These are phyloP conservation scores for Fusarium drepaniforme DNA, from an alignment of 2,329 filamentous ascomycete genomes.

Conservation along the genomic window DNA sequence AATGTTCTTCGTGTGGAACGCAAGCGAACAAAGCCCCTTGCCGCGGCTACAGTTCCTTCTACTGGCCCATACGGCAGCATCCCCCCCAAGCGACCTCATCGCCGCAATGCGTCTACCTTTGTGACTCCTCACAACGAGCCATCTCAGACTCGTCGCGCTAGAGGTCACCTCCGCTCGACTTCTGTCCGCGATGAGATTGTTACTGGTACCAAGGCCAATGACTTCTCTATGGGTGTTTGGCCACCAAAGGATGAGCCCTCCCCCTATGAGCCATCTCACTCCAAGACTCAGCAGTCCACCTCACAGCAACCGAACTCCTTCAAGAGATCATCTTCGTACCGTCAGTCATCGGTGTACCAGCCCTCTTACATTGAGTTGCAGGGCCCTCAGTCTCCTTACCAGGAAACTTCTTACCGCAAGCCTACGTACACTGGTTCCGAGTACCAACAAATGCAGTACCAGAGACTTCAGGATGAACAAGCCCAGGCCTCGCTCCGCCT, in stretches of 20 bases:
- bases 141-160: background rate
- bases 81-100: conserved; percentile 16
- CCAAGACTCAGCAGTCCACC: background rate
- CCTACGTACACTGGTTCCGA: background rate
- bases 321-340: background rate
- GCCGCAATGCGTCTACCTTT: background rate
- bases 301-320: background rate
- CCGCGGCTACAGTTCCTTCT: background rate
- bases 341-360: background rate
- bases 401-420: background rate
- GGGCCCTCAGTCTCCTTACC: background rate
- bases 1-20: conserved; percentile 53
- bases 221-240: background rate
- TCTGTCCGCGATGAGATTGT: background rate
- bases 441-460: background rate
- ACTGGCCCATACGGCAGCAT: background rate
- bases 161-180: background rate
- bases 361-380: background rate
- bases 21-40: conserved; percentile 45
- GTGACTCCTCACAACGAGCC: background rate
- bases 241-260: background rate
- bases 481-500: background rate
- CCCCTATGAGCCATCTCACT: background rate
- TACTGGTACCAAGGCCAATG: background rate
- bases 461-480: background rate